phyloP scores from a whole-genome alignment of 257 asterid genomes.

The Nicotiana attenuata region DNA sequence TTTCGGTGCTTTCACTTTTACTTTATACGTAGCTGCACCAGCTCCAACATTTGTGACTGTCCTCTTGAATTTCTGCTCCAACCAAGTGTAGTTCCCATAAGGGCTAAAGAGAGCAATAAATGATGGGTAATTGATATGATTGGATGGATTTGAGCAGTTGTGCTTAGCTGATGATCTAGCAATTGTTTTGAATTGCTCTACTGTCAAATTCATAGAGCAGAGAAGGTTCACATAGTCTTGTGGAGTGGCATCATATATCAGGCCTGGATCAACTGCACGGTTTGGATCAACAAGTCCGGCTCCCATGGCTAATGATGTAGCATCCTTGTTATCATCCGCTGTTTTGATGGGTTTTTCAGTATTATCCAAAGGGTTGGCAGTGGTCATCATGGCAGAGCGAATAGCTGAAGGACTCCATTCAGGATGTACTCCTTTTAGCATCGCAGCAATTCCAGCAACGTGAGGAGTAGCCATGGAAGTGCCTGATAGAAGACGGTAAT shows the following conservation, averaged over 20 bases:
- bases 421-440: neutral
- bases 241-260: constrained; percentile 11
- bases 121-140: constrained; percentile 17
- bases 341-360: neutral
- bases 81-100: neutral
- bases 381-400: neutral
- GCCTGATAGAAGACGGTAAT: neutral
- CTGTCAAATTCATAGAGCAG: constrained; percentile 16
- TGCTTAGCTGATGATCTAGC: neutral
- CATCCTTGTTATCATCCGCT: neutral
- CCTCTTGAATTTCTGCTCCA: constrained; percentile 9
- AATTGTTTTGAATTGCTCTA: neutral
- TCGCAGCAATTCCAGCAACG: neutral
- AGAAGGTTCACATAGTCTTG: constrained; percentile 16
- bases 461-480: constrained; percentile 8
- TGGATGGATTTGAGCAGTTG: constrained; percentile 11
- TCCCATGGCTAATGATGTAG: constrained; percentile 17
- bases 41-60: constrained; percentile 21
- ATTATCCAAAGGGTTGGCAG: neutral
- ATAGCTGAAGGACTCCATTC: neutral
- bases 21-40: constrained; percentile 4
- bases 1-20: constrained; percentile 3
- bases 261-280: constrained; percentile 21
- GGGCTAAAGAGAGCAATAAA: neutral
- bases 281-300: constrained; percentile 15